Evolutionary conservation across 352 stramenopile genomes (phyloP), one percentile per base, ranked within the genome.

Genomic region (Pythium oligandrum): DNA sequence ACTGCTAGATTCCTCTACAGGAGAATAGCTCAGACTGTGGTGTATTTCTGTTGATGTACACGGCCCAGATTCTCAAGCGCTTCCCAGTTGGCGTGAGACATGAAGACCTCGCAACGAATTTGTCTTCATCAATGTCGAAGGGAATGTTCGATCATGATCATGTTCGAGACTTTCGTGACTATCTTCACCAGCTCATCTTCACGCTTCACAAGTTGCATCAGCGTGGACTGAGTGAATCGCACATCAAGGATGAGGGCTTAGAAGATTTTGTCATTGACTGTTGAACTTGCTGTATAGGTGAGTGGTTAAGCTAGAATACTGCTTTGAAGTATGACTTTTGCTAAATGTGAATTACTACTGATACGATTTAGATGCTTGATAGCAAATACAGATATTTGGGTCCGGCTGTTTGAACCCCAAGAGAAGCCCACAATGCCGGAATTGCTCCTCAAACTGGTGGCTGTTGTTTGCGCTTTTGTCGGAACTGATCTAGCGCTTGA

Each of bases 21-120:
- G 83, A 79, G 4, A 98, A 98, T 54, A 87, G 71, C 17, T 98
- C 87, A 6, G 95, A 98, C 74, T 98, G 93, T 66, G 95, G 83
- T 3, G 83, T 93, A 12, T 93, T 87, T 40, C 46, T 93, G 31
- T 64, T 93, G 30, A 85, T 93, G 73, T 93, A 93, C 52, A 82
- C 80, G 4, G 64, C 70, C 3, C 71, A 81, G 42, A 80, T 93
- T 35, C 64, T 86, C 33, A 63, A 72, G 26, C 63, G 68, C 4
- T 90, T 90, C 40, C 83, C 83, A 8, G 63, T 42, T 4, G 78
- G 77, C 33, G 55, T 89, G 47, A 71, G 53, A 40, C 63, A 66
- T 36, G 71, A 88, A 49, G 75, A 90, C 53, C 47, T 90, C 17
- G 65, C 70, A 26, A 71, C 55, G 30, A 71, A 80, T 11, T 53